A percentile compares a stretch with the other conserved stretches of the same genome.
phyloP scores from a whole-genome alignment of 1,284 basidiomycete genomes.

The Albatrellus sp. region DNA sequence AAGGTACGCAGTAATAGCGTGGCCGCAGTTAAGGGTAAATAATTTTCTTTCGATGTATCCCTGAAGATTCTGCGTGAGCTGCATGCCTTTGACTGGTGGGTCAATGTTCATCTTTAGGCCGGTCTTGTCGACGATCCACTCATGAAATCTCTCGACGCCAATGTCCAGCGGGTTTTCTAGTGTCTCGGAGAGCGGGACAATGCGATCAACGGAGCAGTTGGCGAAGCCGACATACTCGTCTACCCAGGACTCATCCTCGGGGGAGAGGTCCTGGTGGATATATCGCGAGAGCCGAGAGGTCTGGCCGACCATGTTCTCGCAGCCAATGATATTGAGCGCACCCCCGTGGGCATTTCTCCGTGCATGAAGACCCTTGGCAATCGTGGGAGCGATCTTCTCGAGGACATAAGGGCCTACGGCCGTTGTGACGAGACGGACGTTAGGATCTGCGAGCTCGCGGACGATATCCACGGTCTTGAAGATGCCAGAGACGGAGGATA shows the following conservation, averaged over 20 bases:
- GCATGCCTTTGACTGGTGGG: constrained; percentile 22
- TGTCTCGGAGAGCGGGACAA: constrained; percentile 20
- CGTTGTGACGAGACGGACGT: constrained; percentile 26
- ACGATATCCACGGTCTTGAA: constrained; percentile 19
- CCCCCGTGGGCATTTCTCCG: constrained; percentile 12
- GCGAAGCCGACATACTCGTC: constrained; percentile 23
- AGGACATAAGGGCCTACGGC: constrained; percentile 21
- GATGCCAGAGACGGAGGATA: constrained; percentile 21
- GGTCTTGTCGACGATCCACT: constrained; percentile 25
- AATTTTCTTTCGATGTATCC: constrained; percentile 29
- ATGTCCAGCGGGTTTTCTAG: constrained; percentile 20
- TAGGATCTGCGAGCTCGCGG: constrained; percentile 16
- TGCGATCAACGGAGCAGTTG: constrained; percentile 30
- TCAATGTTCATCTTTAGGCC: constrained; percentile 16
- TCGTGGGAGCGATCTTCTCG: constrained; percentile 16
- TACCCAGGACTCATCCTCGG: constrained; percentile 18
- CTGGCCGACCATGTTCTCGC: constrained; percentile 27
- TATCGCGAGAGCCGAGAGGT: constrained; percentile 20
- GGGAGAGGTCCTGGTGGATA: constrained; percentile 17
- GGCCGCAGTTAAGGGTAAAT: constrained; percentile 29
- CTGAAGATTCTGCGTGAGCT: constrained; percentile 20
- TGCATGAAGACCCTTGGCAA: constrained; percentile 17
- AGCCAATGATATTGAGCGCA: constrained; percentile 26
- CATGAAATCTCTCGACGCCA: constrained; percentile 27
- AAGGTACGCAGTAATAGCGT: constrained; percentile 27